These are phyloP conservation scores for Teratosphaeriaceae sp. DNA, from an alignment of 2,329 filamentous ascomycete species.

Conservation along the genomic window DNA sequence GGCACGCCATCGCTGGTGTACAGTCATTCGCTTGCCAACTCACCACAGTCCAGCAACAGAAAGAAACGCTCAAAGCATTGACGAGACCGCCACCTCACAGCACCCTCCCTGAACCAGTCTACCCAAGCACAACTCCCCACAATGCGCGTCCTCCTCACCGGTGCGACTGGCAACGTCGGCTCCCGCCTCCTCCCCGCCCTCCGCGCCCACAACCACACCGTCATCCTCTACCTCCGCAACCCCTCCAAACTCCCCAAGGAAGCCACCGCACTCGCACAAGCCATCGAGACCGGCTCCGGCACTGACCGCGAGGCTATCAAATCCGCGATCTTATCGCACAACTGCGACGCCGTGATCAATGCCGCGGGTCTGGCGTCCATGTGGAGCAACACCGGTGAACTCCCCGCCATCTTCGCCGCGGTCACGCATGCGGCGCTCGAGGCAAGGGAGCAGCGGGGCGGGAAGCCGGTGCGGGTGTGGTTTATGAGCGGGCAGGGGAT, in stretches of 20 bases:
- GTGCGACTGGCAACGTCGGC: conserved; percentile 16
- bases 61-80: too few relatives aligned
- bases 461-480: conserved; percentile 33
- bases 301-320: conserved; percentile 31
- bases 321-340: conserved; percentile 29
- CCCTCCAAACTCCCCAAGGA: conserved; percentile 31
- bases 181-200: conserved; percentile 17
- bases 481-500: conserved; percentile 32
- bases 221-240: conserved; percentile 35
- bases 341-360: conserved; percentile 36
- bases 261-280: conserved; percentile 30
- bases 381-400: conserved; percentile 31
- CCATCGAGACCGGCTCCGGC: conserved; percentile 19
- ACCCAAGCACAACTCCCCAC: neutral
- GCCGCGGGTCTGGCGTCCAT: conserved; percentile 36
- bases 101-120: neutral
- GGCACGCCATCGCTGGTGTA: too few relatives aligned
- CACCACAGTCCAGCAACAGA: too few relatives aligned
- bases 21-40: too few relatives aligned
- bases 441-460: conserved; percentile 28
- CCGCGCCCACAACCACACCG: conserved; percentile 31
- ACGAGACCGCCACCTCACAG: too few relatives aligned
- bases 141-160: conserved; percentile 15
- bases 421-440: conserved; percentile 30
- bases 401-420: conserved; percentile 34